These are phyloP conservation scores for Eucalyptus sp. DNA, from an alignment of 345 rosid species.

Conservation along the genomic window DNA sequence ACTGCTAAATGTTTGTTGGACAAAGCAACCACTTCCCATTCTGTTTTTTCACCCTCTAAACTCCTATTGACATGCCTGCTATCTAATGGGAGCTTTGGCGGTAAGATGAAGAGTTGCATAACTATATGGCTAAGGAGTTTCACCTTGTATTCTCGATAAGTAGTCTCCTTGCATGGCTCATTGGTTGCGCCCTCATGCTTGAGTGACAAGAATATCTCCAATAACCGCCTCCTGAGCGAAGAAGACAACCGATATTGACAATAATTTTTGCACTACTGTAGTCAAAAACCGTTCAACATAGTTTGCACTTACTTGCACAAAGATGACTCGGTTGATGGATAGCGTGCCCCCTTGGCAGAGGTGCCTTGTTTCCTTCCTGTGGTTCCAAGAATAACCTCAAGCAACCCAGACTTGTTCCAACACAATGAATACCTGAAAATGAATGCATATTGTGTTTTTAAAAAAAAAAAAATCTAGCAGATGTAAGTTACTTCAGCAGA, in stretches of 20 bases:
- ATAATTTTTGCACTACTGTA: not conserved
- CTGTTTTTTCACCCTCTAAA: not conserved
- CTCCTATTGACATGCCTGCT: not conserved
- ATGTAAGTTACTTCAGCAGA: not conserved
- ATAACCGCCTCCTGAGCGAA: conserved; percentile 34
- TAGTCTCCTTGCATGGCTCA: conserved; percentile 7
- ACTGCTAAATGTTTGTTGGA: not conserved
- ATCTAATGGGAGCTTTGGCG: not conserved
- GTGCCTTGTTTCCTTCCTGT: conserved; percentile 95
- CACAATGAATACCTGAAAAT: conserved; percentile 64
- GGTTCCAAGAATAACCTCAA: conserved; percentile 89
- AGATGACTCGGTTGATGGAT: conserved; percentile 67
- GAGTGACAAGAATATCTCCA: conserved; percentile 41
- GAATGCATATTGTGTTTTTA: not conserved
- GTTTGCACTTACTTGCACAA: conserved; percentile 72
- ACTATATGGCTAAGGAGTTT: not conserved
- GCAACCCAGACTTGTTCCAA: conserved; percentile 85
- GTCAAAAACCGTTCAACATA: not conserved
- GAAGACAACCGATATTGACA: not conserved
- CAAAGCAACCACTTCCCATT: not conserved
- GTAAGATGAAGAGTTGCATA: not conserved
- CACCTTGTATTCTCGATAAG: conserved; percentile 84
- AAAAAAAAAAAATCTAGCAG: not conserved
- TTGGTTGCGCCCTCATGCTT: conserved; percentile 6
- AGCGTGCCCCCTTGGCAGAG: conserved; percentile 71